These are phyloP conservation scores for Mycena kentingensis DNA, from an alignment of 768 basidiomycete genomes.

Conservation along the genomic window DNA sequence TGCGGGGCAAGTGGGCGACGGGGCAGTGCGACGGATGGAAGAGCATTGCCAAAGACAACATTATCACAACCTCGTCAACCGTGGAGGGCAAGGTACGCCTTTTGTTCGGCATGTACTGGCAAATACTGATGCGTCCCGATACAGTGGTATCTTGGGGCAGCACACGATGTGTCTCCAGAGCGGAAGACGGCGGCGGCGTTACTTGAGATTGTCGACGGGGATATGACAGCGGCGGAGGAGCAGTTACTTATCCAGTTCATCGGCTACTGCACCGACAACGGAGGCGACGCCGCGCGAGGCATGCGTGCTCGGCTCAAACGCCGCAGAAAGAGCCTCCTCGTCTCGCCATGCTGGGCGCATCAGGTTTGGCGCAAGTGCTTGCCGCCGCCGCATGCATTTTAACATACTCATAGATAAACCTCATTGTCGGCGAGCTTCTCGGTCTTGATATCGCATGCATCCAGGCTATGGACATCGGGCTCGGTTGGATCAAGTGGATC, in stretches of 20 bases:
- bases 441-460: slow-evolving; percentile 1
- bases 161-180: slow-evolving; percentile 2
- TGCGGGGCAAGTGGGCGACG: too few species aligned
- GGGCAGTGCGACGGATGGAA: slow-evolving; percentile 7
- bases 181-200: neutral
- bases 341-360: neutral
- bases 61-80: neutral
- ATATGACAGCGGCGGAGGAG: neutral
- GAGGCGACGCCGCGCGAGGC: neutral
- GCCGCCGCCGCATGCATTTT: neutral
- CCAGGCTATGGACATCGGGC: neutral
- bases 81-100: neutral
- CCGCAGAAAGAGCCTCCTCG: neutral
- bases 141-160: neutral
- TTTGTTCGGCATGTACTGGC: neutral
- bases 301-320: neutral
- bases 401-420: neutral
- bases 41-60: neutral
- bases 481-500: slow-evolving; percentile 12
- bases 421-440: neutral
- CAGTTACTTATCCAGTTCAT: neutral
- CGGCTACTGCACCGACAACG: slow-evolving; percentile 1
- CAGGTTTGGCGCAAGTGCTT: neutral
- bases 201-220: neutral
- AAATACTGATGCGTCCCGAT: neutral